A percentile compares a stretch with the other conserved stretches of the same genome.
Evolutionary conservation across 148 eudicot genomes (phyloP).

Genomic region (Polygonum maritimum): DNA sequence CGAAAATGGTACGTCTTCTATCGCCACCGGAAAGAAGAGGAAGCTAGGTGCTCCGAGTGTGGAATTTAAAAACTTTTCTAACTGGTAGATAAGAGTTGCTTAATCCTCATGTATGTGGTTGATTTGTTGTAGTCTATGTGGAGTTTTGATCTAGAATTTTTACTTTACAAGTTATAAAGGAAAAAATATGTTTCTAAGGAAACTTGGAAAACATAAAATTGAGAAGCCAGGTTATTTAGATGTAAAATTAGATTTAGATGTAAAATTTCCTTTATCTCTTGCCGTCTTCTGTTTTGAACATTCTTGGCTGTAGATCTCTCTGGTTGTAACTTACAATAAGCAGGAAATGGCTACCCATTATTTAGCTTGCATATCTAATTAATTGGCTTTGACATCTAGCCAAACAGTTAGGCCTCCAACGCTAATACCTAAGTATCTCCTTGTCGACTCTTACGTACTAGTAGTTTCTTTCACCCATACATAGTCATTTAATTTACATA

Average conservation of each 20-base stretch:
- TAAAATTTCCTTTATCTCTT: neutral
- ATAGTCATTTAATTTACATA: neutral
- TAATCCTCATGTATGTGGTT: neutral
- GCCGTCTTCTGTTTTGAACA: neutral
- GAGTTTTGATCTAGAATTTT: neutral
- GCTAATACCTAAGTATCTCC: too few species aligned
- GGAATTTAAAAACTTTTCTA: slow-evolving; percentile 63
- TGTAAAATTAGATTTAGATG: neutral
- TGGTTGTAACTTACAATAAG: neutral
- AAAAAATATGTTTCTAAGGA: neutral
- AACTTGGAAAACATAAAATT: neutral
- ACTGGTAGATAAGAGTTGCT: slow-evolving; percentile 41
- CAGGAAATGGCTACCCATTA: neutral
- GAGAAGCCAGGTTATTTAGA: neutral
- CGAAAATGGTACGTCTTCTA: slow-evolving; percentile 27
- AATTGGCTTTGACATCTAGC: too few species aligned
- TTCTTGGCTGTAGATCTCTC: neutral
- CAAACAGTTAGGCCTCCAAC: too few species aligned
- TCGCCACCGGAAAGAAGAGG: slow-evolving; percentile 52
- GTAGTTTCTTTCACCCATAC: too few species aligned
- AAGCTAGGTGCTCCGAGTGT: slow-evolving; percentile 32
- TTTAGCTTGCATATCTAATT: too few species aligned
- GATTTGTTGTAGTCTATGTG: neutral
- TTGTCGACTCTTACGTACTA: too few species aligned
- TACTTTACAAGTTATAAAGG: neutral